Evolutionary conservation across 176 grass and related monocot genomes (phyloP).

Genomic region (Eragrostis nindensis): DNA sequence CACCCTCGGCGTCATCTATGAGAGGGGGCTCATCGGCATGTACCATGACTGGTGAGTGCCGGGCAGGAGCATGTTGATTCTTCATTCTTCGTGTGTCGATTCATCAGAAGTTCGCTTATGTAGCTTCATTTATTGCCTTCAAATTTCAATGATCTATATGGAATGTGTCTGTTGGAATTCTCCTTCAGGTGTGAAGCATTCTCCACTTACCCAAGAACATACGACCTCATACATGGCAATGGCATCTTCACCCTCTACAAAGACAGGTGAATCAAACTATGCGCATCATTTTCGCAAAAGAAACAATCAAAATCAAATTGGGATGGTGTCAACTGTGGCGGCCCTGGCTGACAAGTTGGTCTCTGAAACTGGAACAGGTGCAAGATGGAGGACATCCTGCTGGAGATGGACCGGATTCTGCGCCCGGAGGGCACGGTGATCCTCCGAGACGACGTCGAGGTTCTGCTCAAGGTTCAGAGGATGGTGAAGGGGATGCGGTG

Average conservation of each 20-base stretch:
- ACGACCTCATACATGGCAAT: conserved; percentile 85
- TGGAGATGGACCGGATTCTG: conserved; percentile 90
- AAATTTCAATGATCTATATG: no score
- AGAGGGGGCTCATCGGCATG: conserved; percentile 85
- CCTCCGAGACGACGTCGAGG: conserved; percentile 67
- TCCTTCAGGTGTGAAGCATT: conserved; percentile 90
- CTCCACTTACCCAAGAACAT: conserved; percentile 95
- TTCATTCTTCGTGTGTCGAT: no score
- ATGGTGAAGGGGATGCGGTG: conserved; percentile 65
- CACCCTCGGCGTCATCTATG: conserved; percentile 73
- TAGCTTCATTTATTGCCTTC: neutral
- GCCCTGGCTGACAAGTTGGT: neutral
- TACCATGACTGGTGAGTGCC: conserved; percentile 78
- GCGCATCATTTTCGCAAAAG: neutral
- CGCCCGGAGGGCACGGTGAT: conserved; percentile 84
- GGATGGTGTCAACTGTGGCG: neutral
- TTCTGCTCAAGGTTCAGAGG: conserved; percentile 68
- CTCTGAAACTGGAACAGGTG: conserved; percentile 52
- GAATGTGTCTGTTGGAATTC: neutral
- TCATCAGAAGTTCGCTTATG: no score
- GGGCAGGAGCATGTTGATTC: no score
- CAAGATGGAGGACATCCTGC: conserved; percentile 92
- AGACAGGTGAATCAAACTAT: conserved; percentile 51
- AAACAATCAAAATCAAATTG: neutral
- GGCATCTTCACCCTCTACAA: conserved; percentile 78